Evolutionary conservation across 352 stramenopile genomes (phyloP), one percentile per base, ranked within the genome.

Genomic region (Phytophthora hybrid): DNA sequence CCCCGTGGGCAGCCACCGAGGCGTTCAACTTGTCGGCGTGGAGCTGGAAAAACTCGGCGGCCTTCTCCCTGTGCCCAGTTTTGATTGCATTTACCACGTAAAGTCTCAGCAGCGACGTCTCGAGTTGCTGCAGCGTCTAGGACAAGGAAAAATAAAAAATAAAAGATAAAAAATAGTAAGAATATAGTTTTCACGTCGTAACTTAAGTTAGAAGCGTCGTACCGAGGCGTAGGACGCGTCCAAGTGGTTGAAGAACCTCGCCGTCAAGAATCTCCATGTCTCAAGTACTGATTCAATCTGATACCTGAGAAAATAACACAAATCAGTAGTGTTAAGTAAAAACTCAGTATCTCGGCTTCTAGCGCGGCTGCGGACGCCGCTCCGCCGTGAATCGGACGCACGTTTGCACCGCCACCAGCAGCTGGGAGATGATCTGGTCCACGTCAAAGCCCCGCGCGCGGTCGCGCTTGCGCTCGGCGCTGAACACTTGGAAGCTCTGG

Each of bases 1-100:
- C 60, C 18, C 62, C 70, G 23, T 71, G 66, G 23, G 23, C 71
- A 32, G 74, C 61, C 19, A 83, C 59, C 1, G 66, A 83, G 19
- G 84, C 84, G 39, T 93, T 87, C 51, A 93, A 52, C 26, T 91
- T 87, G 66, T 93, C 84, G 21, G 88, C 88, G 63, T 93, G 63
- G 13, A 76, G 34, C 71, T 89, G 84, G 73, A 95, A 95, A 32
- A 95, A 94, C 64, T 93, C 87, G 47, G 80, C 70, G 9, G 84
- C 85, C 56, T 93, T 93, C 39, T 95, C 87, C 8, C 83, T 71
- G 44, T 90, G 84, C 31, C 83, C 83, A 5, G 59, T 85, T 53
- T 95, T 93, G 73, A 94, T 77, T 29, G 87, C 84, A 65, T 95
- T 91, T 16, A 94, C 83, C 51, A 95, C 78, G 44, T 94, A 95